Base-by-base conservation (phyloP, 2,329 filamentous ascomycete genomes). In the Chrysosporium keratinophilum region DNA sequence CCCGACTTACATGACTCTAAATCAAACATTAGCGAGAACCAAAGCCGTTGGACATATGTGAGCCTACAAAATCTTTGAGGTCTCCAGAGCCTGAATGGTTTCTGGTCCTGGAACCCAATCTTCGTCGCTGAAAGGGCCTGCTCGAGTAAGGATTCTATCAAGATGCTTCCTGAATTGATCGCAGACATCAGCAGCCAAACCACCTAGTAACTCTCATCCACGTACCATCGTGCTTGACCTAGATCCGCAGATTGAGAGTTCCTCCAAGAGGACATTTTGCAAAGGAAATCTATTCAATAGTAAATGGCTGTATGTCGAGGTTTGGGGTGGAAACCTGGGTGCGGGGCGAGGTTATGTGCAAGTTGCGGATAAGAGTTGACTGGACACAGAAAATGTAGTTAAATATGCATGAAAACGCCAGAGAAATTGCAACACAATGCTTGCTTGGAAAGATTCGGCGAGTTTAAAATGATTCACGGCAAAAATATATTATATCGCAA, bases 101-200 rank as follows among this genome's bases (percentile, higher is more conserved):
- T 72, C 75, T 61, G 67, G 71, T 54, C 73, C 78, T 46, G 75
- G 74, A 9, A 73, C 68, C 65, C 74, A 78, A 49, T 76, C 80
- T 28, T 81, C 78, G 59, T 90, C 85, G 34, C 86, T 90, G 68
- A 87, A 95, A 1, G 93, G 88, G 1, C 93, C 91, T 2, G 78
- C 74, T 33, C 83, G 84, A 55, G 78, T 83, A 54, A 95, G 79
- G 59, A 96, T 83, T 58, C 79, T 84, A 71, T 97, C 83, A 54
- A 97, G 79, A 67, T 95, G 84, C 69, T 81, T 83, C 89, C 89
- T 94, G 58, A 1, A 19, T 28, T 10, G 33, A 28, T 23, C 6
- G 9, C 47, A 14, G 34, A 33, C 12, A n/a, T n/a, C 56, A 23
- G 54, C 41, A 34, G 28, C 11, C 43, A 33, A 31, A 19, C 14